Conservation (phyloP, 2,329 filamentous ascomycete genomes). For the Didymella glomerata region DNA sequence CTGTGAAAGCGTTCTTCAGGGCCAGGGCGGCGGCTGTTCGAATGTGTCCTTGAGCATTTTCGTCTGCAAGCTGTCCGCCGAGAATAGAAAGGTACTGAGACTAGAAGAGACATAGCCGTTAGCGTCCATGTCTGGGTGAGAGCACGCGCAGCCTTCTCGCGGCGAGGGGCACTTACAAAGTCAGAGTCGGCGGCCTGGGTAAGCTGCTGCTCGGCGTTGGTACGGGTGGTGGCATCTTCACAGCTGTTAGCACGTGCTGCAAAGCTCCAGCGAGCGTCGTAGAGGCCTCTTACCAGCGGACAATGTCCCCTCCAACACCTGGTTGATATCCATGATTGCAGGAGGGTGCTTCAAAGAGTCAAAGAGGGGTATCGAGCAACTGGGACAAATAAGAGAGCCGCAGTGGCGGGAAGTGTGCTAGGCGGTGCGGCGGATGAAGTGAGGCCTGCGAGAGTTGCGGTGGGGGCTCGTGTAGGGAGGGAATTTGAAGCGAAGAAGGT, state of each 20-base stretch:
- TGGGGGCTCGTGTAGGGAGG: constrained; percentile 47
- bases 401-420: constrained; percentile 28
- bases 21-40: constrained; percentile 94
- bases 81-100: constrained; percentile 84
- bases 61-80: constrained; percentile 92
- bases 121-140: constrained; percentile 39
- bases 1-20: constrained; percentile 97
- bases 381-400: constrained; percentile 27
- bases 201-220: constrained; percentile 93
- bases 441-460: constrained; percentile 41
- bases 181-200: constrained; percentile 90
- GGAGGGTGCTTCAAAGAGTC: constrained; percentile 39
- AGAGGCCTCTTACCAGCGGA: constrained; percentile 76
- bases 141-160: constrained; percentile 30
- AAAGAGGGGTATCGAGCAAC: constrained; percentile 37
- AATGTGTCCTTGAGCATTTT: constrained; percentile 81
- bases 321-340: constrained; percentile 91
- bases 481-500: constrained; percentile 51
- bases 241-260: constrained; percentile 48
- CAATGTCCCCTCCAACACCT: constrained; percentile 96
- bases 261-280: constrained; percentile 20
- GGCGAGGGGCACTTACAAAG: constrained; percentile 73
- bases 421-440: constrained; percentile 32
- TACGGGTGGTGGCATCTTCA: constrained; percentile 86
- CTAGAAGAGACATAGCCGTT: constrained; percentile 59